Evolutionary conservation across 345 rosid species (phyloP).

Genomic region (Erysimum cheiranthoides): DNA sequence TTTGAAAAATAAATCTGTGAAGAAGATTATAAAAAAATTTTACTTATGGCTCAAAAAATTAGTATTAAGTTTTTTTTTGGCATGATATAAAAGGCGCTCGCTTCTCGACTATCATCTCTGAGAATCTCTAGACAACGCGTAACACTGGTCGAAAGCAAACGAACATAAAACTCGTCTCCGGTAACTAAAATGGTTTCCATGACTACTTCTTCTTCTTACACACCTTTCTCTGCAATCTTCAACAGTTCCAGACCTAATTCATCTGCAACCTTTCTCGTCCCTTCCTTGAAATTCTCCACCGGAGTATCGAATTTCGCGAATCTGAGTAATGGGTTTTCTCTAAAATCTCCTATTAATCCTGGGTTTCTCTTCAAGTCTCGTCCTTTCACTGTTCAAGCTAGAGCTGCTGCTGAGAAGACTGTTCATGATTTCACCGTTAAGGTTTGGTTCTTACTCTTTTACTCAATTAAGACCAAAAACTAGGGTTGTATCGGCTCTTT

Average conservation of each 20-base stretch:
- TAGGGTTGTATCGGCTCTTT: constrained; percentile 20
- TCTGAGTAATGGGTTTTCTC: constrained; percentile 56
- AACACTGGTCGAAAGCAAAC: constrained; percentile 1
- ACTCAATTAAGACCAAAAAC: neutral
- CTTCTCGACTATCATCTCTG: neutral
- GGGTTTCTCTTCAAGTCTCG: constrained; percentile 51
- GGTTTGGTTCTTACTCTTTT: constrained; percentile 49
- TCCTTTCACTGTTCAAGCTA: constrained; percentile 57
- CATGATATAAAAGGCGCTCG: neutral
- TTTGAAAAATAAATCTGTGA: neutral
- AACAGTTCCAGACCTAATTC: constrained; percentile 40
- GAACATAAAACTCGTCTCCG: constrained; percentile 24
- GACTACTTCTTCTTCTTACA: constrained; percentile 48
- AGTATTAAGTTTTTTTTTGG: neutral
- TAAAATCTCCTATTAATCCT: constrained; percentile 43
- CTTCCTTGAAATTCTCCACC: constrained; percentile 56
- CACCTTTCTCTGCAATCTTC: constrained; percentile 48
- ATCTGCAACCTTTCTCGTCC: constrained; percentile 44
- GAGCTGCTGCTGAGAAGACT: constrained; percentile 76
- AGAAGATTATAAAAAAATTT: neutral
- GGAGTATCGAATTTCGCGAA: constrained; percentile 57
- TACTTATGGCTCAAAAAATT: neutral
- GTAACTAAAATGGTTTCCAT: constrained; percentile 47
- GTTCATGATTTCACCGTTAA: constrained; percentile 79
- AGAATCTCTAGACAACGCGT: neutral